Base-by-base conservation (phyloP, 1,284 basidiomycete genomes). In the Porphyrellus sp. region DNA sequence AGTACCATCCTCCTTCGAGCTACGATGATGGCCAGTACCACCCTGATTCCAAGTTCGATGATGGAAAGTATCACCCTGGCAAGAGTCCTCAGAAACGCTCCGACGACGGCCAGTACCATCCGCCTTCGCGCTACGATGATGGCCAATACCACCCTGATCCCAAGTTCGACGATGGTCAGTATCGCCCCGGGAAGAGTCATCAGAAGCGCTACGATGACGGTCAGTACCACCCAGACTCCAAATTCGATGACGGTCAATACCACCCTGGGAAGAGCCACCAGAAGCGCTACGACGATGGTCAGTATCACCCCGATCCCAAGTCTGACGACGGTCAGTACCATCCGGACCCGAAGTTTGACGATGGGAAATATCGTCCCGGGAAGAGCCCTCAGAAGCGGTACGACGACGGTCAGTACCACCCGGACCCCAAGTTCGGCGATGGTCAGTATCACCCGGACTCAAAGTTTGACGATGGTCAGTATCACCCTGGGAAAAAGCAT, bases 251-350 rank as follows among this genome's bases (percentile, higher is more conserved):
- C 7, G 53, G 55, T 1, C 16, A 50, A 28, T 40, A 59, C 23
- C 47, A 51, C 38, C 31, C 37, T 16, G 25, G 27, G 20, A 38
- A 30, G 35, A 38, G 11, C n/a, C 23, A 25, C 8, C 16, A 40
- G 44, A 35, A 20, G 24, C 44, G 25, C 28, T 21, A 18, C 35
- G 49, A 53, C 16, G 51, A 59, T 4, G 59, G 45, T 1, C 9
- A 49, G 39, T 55, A 60, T 28, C 55, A 51, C 41, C 56, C 46
- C 5, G 38, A 20, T 4, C n/a, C 11, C 30, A 6, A 33, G 38
- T 33, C 25, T 5, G 54, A 57, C 39, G 51, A 59, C 8, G 59
- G 51, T 3, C 18, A 42, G n/a, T 45, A 53, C 6, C 59, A 52
- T 20, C 28, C 49, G 5, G 34, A 35, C 16, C 23, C 23, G 15